Base-by-base conservation (phyloP, 495 filamentous ascomycete species). In the Glutinoglossum americanum region DNA sequence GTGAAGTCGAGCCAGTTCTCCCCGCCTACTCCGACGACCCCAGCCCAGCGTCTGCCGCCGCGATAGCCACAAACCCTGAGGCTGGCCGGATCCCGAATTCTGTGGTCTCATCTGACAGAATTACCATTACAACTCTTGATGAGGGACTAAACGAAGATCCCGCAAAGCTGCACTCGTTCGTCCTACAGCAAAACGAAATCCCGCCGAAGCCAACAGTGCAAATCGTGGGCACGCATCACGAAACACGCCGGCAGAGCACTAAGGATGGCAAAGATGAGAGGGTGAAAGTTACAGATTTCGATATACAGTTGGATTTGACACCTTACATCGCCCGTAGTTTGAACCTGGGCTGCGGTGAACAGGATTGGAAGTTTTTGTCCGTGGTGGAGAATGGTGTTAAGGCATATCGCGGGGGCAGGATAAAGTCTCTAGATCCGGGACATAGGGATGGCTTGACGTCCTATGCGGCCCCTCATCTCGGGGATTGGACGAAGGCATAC, bases 271-370 rank as follows among this genome's bases (percentile, higher is more conserved):
- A 76, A 57, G 70, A 72, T 54, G 66, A 72, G 58, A 67, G 56
- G 30, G 62, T 70, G 37, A 63, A 59, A 3, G 62, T 77, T 49
- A 71, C 68, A 47, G 76, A 79, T 63, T 78, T 79, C 61, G 69
- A 74, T 60, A 64, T 82, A 53, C 60, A 62, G 10, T 64, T 80
- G 51, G 72, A 77, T 25, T 63, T 82, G 39, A 72, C 73, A 0
- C 68, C 69, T 0, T 75, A 73, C 51, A 69, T 82, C 1, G 54
- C 61, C 28, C 33, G 49, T 48, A 8, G 19, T 44, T 21, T 33
- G 49, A 47, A 55, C 56, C 21, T 48, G 48, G 15, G 13, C 60
- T 9, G 37, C 54, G 39, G 35, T 55, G 62, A 62, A 5, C 25
- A 27, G 5, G 49, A 53, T 19, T 53, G 49, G 49, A 53, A 53